Conservation (phyloP, 1,139 yeast species). For the Hemisphaericaspora xylofermentans region DNA sequence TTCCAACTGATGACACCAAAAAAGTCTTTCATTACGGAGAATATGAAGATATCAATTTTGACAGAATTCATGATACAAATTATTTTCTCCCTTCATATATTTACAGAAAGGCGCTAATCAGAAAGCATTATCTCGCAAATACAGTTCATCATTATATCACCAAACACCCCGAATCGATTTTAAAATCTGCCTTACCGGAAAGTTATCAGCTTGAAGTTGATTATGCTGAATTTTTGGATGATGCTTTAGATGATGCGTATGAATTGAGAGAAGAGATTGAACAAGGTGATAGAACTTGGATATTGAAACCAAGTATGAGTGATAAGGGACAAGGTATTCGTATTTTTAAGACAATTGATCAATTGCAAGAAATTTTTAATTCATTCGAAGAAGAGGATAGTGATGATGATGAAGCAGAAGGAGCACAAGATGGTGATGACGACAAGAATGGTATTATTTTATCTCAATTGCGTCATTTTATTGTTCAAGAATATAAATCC, state of each 20-base stretch:
- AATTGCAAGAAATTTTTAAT: conserved; percentile 79
- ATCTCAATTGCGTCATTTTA: conserved; percentile 85
- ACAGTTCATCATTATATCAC: conserved; percentile 72
- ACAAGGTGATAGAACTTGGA: conserved; percentile 68
- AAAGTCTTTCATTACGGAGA: conserved; percentile 77
- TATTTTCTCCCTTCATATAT: conserved; percentile 80
- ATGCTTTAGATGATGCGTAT: conserved; percentile 86
- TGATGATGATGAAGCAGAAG: conserved; percentile 47
- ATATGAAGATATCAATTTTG: conserved; percentile 85
- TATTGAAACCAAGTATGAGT: conserved; percentile 93
- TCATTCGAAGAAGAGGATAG: conserved; percentile 72
- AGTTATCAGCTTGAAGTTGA: conserved; percentile 85
- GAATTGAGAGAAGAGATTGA: conserved; percentile 81
- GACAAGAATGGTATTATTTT: conserved; percentile 64
- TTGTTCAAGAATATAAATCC: conserved; percentile 76
- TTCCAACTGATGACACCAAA: conserved; percentile 23
- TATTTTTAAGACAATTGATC: conserved; percentile 72
- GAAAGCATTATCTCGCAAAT: conserved; percentile 85
- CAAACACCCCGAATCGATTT: conserved; percentile 68
- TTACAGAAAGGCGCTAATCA: conserved; percentile 80
- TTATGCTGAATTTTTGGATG: conserved; percentile 94
- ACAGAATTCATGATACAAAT: conserved; percentile 42
- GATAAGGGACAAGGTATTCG: conserved; percentile 96
- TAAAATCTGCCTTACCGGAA: conserved; percentile 65
- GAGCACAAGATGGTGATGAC: conserved; percentile 20